phyloP scores from a whole-genome alignment of 306 rosid species.

The Casuarina equisetifolia region DNA sequence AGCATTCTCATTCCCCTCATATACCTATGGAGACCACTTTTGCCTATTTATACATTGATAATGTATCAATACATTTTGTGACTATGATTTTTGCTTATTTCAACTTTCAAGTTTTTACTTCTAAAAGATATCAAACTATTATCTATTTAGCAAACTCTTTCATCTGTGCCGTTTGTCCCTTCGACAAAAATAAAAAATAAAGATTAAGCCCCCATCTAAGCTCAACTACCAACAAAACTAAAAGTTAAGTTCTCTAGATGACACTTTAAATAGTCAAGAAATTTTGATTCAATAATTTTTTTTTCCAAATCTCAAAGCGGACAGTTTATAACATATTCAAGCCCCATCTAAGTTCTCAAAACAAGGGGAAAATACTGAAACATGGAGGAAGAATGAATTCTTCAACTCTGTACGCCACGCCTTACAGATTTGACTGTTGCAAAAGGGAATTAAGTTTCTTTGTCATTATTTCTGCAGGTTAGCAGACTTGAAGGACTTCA shows the following conservation, averaged over 20 bases:
- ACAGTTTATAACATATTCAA: neutral
- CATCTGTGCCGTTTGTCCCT: neutral
- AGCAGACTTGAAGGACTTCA: conserved; percentile 93
- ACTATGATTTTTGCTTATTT: neutral
- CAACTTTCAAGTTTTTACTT: neutral
- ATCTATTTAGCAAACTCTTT: neutral
- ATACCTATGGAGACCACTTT: neutral
- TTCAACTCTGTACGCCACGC: neutral
- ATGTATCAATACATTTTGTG: neutral
- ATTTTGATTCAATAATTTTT: neutral
- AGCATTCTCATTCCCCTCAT: neutral
- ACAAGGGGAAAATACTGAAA: conserved; percentile 88
- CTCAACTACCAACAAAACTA: neutral
- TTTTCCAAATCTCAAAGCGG: neutral
- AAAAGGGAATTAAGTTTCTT: conserved; percentile 11
- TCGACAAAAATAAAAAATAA: too few species aligned
- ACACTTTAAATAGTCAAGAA: neutral
- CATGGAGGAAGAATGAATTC: conserved; percentile 71
- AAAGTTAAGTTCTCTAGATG: neutral
- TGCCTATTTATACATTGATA: too few species aligned
- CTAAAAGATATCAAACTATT: neutral
- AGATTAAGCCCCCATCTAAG: too few species aligned
- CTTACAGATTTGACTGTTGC: neutral
- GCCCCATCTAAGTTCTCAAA: conserved; percentile 52
- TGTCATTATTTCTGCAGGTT: conserved; percentile 58